A percentile compares a stretch with the other conserved stretches of the same genome.
Conservation (phyloP, 73 alveolate species). For the Tetrahymena thermophila region DNA sequence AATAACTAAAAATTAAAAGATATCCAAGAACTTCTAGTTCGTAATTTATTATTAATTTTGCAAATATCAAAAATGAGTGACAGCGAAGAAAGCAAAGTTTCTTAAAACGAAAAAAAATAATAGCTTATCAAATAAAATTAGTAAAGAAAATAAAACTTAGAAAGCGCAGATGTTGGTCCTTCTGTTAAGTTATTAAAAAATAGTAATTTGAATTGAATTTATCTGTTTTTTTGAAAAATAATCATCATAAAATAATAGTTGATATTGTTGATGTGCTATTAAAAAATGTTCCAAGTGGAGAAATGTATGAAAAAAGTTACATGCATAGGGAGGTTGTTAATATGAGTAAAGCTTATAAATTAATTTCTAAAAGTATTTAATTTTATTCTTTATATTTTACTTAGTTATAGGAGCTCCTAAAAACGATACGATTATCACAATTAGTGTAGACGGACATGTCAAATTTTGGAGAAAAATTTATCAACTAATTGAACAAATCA, state of each 20-base stretch:
- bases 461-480: slow-evolving; percentile 86
- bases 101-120: neutral
- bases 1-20: neutral
- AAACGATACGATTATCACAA: slow-evolving; percentile 71
- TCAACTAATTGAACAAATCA: slow-evolving; percentile 78
- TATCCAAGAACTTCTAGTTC: neutral
- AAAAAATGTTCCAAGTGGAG: slow-evolving; percentile 60
- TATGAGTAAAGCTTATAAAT: slow-evolving; percentile 3
- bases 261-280: slow-evolving; percentile 13
- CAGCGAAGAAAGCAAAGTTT: neutral
- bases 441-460: slow-evolving; percentile 79
- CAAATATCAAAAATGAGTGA: neutral
- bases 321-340: slow-evolving; percentile 71
- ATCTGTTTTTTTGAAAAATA: neutral
- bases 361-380: neutral
- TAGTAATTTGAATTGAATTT: neutral
- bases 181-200: neutral
- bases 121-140: neutral
- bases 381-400: neutral
- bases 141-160: neutral
- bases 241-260: neutral
- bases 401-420: slow-evolving; percentile 46
- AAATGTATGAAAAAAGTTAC: slow-evolving; percentile 61
- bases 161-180: neutral
- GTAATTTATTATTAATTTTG: neutral